These are phyloP conservation scores for Dendrocalamus latiflorus DNA, from an alignment of 202 grass and related monocot species.

Conservation along the genomic window DNA sequence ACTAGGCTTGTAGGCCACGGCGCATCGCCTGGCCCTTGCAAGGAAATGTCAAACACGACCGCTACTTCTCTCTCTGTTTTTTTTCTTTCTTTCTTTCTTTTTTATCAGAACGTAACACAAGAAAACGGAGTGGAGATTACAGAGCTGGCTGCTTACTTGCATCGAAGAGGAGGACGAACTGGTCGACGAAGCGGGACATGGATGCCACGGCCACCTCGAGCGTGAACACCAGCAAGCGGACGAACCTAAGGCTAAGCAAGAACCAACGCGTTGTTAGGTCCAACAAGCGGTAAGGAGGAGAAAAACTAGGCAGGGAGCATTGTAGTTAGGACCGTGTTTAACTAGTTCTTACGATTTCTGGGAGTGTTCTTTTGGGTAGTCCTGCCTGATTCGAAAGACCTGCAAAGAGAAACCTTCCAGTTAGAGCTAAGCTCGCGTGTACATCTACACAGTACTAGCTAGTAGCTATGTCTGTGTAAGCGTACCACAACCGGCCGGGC, in stretches of 20 bases:
- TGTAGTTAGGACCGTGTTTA: background rate
- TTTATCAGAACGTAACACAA: background rate
- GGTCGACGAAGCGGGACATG: slow-evolving; percentile 87
- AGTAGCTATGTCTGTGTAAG: background rate
- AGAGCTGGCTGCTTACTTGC: slow-evolving; percentile 63
- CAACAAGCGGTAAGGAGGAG: background rate
- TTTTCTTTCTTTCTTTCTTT: background rate
- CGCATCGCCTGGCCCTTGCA: slow-evolving; percentile 2
- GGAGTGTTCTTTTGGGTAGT: slow-evolving; percentile 78
- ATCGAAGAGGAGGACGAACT: slow-evolving; percentile 92
- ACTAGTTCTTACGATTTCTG: slow-evolving; percentile 68
- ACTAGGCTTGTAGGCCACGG: background rate
- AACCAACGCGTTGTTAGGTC: background rate
- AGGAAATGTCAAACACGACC: slow-evolving; percentile 15
- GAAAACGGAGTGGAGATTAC: background rate
- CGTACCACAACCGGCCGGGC: slow-evolving; percentile 80
- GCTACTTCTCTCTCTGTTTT: background rate
- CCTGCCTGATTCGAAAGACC: slow-evolving; percentile 94
- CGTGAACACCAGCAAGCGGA: slow-evolving; percentile 86
- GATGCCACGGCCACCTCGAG: slow-evolving; percentile 80
- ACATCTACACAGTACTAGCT: background rate
- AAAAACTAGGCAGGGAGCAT: background rate
- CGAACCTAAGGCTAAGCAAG: slow-evolving; percentile 40
- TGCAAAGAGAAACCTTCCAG: slow-evolving; percentile 7
- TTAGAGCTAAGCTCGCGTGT: background rate